Conservation (phyloP, 73 alveolate species). For the Urostyla sp. region DNA sequence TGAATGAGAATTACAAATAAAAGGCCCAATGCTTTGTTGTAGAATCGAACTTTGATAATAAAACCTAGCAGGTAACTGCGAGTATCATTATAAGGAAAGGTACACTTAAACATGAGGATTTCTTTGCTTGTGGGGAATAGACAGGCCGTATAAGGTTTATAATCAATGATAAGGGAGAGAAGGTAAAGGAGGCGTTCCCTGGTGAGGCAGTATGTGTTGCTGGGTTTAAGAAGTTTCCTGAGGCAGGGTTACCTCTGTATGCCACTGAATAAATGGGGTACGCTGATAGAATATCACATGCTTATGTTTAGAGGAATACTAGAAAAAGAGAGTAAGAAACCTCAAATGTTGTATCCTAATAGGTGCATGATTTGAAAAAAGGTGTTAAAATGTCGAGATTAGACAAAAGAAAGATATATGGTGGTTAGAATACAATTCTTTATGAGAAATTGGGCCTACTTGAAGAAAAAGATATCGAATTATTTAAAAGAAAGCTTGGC, state of each 20-base stretch:
- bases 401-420: constrained; percentile 53
- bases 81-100: constrained; percentile 83
- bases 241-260: constrained; percentile 76
- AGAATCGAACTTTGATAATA: constrained; percentile 69
- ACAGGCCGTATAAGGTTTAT: constrained; percentile 82
- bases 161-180: constrained; percentile 72
- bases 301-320: constrained; percentile 33
- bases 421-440: constrained; percentile 57
- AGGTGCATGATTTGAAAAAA: constrained; percentile 4
- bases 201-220: constrained; percentile 83
- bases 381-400: constrained; percentile 43
- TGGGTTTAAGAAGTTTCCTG: constrained; percentile 86
- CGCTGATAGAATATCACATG: no score
- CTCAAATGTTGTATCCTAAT: background rate
- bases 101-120: constrained; percentile 72
- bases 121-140: constrained; percentile 76
- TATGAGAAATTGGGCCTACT: constrained; percentile 48
- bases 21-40: constrained; percentile 60
- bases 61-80: constrained; percentile 72
- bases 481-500: constrained; percentile 34
- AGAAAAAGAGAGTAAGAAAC: constrained; percentile 35
- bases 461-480: constrained; percentile 58
- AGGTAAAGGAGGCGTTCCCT: constrained; percentile 73
- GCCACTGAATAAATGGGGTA: constrained; percentile 53
- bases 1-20: constrained; percentile 50